Conservation (phyloP, 768 basidiomycete species). For the Mrakia gelida region DNA sequence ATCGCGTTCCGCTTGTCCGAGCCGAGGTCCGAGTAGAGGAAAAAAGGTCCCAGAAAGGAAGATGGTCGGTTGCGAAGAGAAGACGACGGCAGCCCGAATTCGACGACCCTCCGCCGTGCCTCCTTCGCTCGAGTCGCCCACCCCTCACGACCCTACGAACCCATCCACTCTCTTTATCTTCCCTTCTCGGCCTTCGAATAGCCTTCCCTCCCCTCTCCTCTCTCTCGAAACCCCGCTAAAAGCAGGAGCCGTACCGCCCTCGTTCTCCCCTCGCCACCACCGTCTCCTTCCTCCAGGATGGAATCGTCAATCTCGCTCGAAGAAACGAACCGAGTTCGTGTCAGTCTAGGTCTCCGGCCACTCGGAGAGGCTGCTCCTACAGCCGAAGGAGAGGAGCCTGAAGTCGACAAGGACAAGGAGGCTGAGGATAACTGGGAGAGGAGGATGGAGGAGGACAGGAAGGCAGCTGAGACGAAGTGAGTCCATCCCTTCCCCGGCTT, state of each 20-base stretch:
- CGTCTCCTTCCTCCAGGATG: neutral
- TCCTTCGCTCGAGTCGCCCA: neutral
- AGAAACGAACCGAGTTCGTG: slow-evolving; percentile 69
- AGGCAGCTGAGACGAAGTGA: slow-evolving; percentile 56
- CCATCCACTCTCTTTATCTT: neutral
- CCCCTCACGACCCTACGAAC: neutral
- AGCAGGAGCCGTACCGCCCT: neutral
- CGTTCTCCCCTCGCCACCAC: neutral
- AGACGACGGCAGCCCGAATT: too few relatives aligned
- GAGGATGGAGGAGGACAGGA: slow-evolving; percentile 61
- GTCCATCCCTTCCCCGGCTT: slow-evolving; percentile 14
- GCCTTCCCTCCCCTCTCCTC: neutral
- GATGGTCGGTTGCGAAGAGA: too few relatives aligned
- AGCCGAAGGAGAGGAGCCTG: slow-evolving; percentile 54
- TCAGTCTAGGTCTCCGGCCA: slow-evolving; percentile 88
- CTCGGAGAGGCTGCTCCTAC: slow-evolving; percentile 66
- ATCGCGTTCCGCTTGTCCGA: too few relatives aligned
- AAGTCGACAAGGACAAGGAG: slow-evolving; percentile 56
- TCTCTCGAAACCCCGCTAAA: neutral
- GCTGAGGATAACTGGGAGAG: slow-evolving; percentile 84
- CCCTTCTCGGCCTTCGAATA: neutral
- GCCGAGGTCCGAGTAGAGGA: too few relatives aligned
- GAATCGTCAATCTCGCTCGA: slow-evolving; percentile 41
- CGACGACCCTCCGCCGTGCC: too few relatives aligned
- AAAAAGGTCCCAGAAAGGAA: too few relatives aligned